A percentile compares a stretch with the other conserved stretches of the same genome.
These are phyloP conservation scores for Yamadazyma phyllophila DNA, from an alignment of 805 yeast genomes.

Conservation along the genomic window DNA sequence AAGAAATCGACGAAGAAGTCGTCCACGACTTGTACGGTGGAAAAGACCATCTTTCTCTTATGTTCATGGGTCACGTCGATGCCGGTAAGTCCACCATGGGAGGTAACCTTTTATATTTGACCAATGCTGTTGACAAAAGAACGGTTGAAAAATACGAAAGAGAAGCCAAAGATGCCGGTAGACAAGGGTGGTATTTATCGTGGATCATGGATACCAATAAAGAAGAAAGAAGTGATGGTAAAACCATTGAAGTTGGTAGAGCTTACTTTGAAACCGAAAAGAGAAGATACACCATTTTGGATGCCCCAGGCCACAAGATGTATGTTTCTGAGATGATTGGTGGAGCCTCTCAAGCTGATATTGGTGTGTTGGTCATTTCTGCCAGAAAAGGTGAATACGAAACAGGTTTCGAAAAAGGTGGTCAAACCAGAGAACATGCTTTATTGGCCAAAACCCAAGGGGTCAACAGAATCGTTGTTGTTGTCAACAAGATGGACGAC, in stretches of 20 bases:
- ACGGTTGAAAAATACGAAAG: constrained; percentile 97
- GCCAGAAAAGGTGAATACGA: constrained; percentile 99
- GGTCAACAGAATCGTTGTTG: constrained; percentile 89
- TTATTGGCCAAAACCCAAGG: constrained; percentile 97
- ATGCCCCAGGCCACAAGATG: constrained; percentile 99
- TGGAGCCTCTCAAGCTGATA: constrained; percentile 99
- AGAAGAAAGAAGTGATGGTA: constrained; percentile 98
- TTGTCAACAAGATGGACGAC: constrained; percentile 98
- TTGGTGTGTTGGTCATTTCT: constrained; percentile 93
- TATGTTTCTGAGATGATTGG: constrained; percentile 99
- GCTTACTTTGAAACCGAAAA: constrained; percentile 97
- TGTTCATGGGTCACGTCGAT: constrained; percentile 99
- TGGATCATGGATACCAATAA: constrained; percentile 99
- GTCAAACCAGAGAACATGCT: constrained; percentile 98
- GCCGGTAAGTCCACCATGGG: constrained; percentile 99
- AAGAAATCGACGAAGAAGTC: constrained; percentile 78
- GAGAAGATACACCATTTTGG: constrained; percentile 96
- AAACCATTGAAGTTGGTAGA: constrained; percentile 98
- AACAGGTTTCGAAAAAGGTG: constrained; percentile 98
- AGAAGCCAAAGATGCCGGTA: constrained; percentile 98
- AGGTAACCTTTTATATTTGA: constrained; percentile 88
- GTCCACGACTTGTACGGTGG: constrained; percentile 94
- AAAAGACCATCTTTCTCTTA: constrained; percentile 93
- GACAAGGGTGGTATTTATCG: constrained; percentile 99
- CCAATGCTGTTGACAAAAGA: constrained; percentile 98